phyloP scores from a whole-genome alignment of 345 rosid species.

The Hibiscus mutabilis region DNA sequence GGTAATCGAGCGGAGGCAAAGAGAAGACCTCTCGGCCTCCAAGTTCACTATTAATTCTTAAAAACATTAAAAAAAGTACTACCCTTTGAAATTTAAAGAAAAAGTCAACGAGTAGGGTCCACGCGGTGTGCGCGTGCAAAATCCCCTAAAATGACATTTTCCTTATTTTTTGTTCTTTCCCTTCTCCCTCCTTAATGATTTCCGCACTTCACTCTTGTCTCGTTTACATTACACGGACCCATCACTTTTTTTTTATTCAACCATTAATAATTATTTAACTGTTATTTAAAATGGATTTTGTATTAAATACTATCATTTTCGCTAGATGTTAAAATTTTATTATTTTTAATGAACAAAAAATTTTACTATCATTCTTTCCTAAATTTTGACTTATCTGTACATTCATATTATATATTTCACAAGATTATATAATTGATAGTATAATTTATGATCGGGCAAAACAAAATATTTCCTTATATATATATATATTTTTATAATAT shows the following conservation, averaged over 20 bases:
- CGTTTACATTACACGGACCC: background rate
- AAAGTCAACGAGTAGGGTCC: slow-evolving; percentile 52
- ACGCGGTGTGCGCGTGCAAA: slow-evolving; percentile 60
- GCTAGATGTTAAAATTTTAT: background rate
- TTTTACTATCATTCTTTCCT: too few relatives aligned
- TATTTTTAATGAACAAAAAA: too few relatives aligned
- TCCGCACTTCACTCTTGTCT: background rate
- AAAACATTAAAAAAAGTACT: background rate
- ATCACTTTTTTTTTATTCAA: background rate
- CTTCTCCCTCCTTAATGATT: background rate
- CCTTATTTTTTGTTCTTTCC: background rate
- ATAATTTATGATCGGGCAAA: background rate
- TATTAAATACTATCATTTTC: too few relatives aligned
- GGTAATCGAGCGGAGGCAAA: background rate
- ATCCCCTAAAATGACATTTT: slow-evolving; percentile 27
- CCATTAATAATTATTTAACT: background rate
- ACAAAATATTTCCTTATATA: background rate
- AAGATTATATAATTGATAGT: too few relatives aligned
- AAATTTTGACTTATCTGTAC: too few relatives aligned
- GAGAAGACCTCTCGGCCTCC: background rate
- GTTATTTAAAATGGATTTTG: background rate
- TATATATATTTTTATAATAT: background rate
- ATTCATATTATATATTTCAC: background rate
- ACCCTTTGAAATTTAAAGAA: background rate
- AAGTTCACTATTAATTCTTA: background rate